A percentile compares a stretch with the other conserved stretches of the same genome.
phyloP scores from a whole-genome alignment of 805 yeast genomes.

The Kluyveromyces dobzhanskii region DNA sequence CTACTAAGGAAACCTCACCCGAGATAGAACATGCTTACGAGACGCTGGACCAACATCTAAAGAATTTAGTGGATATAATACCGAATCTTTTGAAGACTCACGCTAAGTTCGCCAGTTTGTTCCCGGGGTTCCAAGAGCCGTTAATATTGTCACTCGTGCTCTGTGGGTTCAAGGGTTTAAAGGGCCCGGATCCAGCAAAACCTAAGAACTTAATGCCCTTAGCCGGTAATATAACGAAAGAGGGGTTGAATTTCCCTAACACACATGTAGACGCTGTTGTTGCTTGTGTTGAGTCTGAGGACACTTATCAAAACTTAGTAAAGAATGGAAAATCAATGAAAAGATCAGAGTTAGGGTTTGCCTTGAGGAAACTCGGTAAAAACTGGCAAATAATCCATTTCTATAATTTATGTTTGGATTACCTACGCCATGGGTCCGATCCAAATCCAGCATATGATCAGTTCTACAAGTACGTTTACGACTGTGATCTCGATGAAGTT shows the following conservation, averaged over 20 bases:
- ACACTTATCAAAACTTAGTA: constrained; percentile 24
- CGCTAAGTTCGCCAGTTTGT: background rate
- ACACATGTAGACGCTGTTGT: constrained; percentile 45
- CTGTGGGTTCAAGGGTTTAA: constrained; percentile 1
- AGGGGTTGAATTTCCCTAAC: constrained; percentile 61
- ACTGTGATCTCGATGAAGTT: constrained; percentile 16
- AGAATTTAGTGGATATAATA: background rate
- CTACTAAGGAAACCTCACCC: constrained; percentile 25
- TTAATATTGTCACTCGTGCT: constrained; percentile 1
- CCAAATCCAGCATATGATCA: constrained; percentile 25
- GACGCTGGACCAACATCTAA: constrained; percentile 4
- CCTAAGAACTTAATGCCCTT: constrained; percentile 7
- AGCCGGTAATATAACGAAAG: constrained; percentile 46
- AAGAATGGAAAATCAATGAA: constrained; percentile 18
- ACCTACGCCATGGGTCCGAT: constrained; percentile 10
- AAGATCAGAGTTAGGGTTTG: constrained; percentile 54
- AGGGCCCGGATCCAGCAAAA: constrained; percentile 4
- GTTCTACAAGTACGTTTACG: constrained; percentile 25
- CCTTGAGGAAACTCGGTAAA: constrained; percentile 45
- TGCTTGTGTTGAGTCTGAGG: constrained; percentile 32
- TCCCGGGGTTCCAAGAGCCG: background rate
- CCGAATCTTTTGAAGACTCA: constrained; percentile 1
- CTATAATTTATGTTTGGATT: constrained; percentile 24
- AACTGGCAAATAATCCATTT: constrained; percentile 41
- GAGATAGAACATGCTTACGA: constrained; percentile 5